A percentile compares a stretch with the other conserved stretches of the same genome.
phyloP scores from a whole-genome alignment of 2,329 filamentous ascomycete species.

The Laburnicola sp. region DNA sequence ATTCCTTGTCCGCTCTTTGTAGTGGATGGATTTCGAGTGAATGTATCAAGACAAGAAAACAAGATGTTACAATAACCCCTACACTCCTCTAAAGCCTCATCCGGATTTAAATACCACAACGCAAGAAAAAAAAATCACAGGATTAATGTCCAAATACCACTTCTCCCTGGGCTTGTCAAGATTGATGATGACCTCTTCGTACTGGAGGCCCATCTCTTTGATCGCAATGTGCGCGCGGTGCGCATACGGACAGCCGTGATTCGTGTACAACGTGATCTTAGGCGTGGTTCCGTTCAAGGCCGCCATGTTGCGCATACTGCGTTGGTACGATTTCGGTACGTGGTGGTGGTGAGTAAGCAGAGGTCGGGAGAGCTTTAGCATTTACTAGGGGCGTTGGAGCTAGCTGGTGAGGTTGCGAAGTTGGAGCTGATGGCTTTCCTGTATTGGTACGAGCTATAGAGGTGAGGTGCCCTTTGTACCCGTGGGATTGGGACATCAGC shows the following conservation, averaged over 20 bases:
- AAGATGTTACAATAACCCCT: not conserved
- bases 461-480: no score
- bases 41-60: not conserved
- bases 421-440: no score
- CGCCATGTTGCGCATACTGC: slow-evolving; percentile 27
- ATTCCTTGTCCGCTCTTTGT: not conserved
- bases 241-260: slow-evolving; percentile 70
- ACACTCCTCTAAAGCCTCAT: not conserved
- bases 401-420: not conserved
- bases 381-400: not conserved
- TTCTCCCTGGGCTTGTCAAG: slow-evolving; percentile 67
- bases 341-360: not conserved
- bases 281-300: slow-evolving; percentile 33
- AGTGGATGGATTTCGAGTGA: not conserved
- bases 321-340: no score
- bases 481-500: no score
- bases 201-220: slow-evolving; percentile 66
- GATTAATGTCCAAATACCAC: slow-evolving; percentile 78
- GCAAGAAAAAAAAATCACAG: slow-evolving; percentile 46
- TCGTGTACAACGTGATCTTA: slow-evolving; percentile 71
- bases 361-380: not conserved
- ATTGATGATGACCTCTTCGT: slow-evolving; percentile 74
- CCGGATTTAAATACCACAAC: no score
- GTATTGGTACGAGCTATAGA: no score
- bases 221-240: slow-evolving; percentile 76